Evolutionary conservation across 2,329 filamentous ascomycete species (phyloP), one percentile per base, ranked within the genome.

Genomic region (Dactylellina parvicollis): DNA sequence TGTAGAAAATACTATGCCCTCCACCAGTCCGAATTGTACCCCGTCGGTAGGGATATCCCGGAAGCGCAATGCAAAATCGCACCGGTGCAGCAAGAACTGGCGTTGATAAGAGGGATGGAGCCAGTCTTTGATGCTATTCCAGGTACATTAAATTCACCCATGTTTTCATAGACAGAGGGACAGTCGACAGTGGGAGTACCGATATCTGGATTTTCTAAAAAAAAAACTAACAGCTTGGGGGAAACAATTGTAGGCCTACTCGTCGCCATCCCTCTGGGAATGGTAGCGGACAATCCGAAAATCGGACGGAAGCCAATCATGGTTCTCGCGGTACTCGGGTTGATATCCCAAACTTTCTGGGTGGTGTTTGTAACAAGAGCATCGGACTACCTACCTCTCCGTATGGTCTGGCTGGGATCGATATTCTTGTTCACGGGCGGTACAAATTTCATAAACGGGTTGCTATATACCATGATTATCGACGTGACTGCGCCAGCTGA

Each of bases 121-220:
- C 69, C 69, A 10, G 60, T 73, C 3, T 73, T 73, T n/a, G 69
- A 73, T 57, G 69, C 69, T 1, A 73, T 73, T 28, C 69, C 69
- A 8, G 30, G 69, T 73, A 66, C n/a, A n/a, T n/a, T n/a, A n/a
- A n/a, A 16, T 18, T 56, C 14, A n/a, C 28, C 26, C 46, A 2
- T 47, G 18, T 47, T 7, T 16, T 7, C 4, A 49, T 3, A 3
- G 24, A 4, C 5, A n/a, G 28, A n/a, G 3, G 12, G 34, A 14
- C 4, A 14, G 12, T 14, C 16, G 3, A 14, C 34, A 38, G 5
- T 32, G 30, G n/a, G 12, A 38, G 10, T 7, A 38, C 16, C 34
- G 12, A 38, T 14, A 38, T 38, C 12, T n/a, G n/a, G n/a, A n/a
- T n/a, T 26, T 14, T 14, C 2, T 16, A 28, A n/a, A 20, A 38